Conservation (phyloP, 2,329 filamentous ascomycete species). For the Purpureocillium lavendulum region DNA sequence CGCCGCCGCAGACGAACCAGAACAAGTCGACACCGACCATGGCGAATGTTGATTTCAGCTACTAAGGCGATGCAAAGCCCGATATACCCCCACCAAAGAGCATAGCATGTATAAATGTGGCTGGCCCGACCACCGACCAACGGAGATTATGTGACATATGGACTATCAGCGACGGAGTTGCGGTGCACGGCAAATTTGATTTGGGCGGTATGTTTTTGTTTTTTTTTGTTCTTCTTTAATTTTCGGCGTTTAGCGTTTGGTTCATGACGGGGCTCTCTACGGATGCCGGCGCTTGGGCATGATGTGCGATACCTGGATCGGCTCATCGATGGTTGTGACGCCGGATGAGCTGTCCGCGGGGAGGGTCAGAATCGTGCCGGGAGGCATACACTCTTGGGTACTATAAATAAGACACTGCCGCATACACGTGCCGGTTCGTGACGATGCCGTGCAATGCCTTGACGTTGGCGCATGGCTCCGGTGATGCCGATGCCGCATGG, state of each 20-base stretch:
- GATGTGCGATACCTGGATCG: no score
- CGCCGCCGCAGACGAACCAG: slow-evolving; percentile 37
- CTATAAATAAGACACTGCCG: no score
- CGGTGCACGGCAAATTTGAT: not conserved
- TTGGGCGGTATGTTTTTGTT: not conserved
- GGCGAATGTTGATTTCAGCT: slow-evolving; percentile 55
- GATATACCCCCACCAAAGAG: slow-evolving; percentile 3
- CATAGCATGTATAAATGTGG: slow-evolving; percentile 1
- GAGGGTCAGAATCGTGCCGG: no score
- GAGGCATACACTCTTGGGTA: no score
- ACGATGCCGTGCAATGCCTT: no score
- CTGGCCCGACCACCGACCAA: not conserved
- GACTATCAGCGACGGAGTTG: slow-evolving; percentile 8
- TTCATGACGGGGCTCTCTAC: not conserved
- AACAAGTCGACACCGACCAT: slow-evolving; percentile 41
- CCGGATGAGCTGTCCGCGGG: no score
- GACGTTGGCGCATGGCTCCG: no score
- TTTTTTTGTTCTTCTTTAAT: not conserved
- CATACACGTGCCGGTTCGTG: no score
- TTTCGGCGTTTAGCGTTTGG: not conserved
- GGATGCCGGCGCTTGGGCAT: not conserved
- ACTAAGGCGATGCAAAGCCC: slow-evolving; percentile 27
- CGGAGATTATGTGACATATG: slow-evolving; percentile 3
- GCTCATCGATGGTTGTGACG: no score
- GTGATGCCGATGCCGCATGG: no score